These are phyloP conservation scores for Saprolegnia diclina DNA, from an alignment of 352 stramenopile species.

Conservation along the genomic window DNA sequence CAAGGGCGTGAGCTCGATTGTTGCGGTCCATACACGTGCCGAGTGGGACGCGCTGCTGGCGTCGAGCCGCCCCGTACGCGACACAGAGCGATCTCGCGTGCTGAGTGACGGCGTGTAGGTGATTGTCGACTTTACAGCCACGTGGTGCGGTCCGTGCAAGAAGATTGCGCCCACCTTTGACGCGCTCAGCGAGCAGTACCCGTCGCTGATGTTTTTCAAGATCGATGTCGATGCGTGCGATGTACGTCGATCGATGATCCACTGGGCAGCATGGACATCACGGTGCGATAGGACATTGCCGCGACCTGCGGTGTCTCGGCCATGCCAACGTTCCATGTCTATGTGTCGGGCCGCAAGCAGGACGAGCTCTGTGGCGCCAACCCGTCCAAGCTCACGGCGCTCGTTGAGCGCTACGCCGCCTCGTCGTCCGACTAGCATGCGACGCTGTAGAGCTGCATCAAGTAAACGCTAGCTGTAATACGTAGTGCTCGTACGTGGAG, in stretches of 20 bases:
- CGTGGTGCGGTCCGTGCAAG: conserved; percentile 79
- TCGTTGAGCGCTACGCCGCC: neutral
- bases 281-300: conserved; percentile 8
- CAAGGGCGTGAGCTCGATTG: neutral
- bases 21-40: neutral
- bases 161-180: conserved; percentile 77
- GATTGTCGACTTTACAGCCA: conserved; percentile 80
- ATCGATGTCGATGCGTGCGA: conserved; percentile 75
- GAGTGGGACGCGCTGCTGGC: conserved; percentile 18
- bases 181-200: conserved; percentile 50
- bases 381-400: neutral
- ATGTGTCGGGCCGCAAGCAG: conserved; percentile 79
- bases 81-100: neutral
- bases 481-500: no score
- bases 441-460: no score
- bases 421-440: neutral
- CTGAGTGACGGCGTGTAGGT: conserved; percentile 34
- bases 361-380: conserved; percentile 85
- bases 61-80: neutral
- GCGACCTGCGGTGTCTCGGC: conserved; percentile 56
- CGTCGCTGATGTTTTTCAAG: conserved; percentile 52
- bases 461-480: no score
- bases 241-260: conserved; percentile 28
- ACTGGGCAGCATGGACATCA: neutral
- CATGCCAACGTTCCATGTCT: conserved; percentile 96